These are phyloP conservation scores for Theileria annulata DNA, from an alignment of 169 alveolate species.

Conservation along the genomic window DNA sequence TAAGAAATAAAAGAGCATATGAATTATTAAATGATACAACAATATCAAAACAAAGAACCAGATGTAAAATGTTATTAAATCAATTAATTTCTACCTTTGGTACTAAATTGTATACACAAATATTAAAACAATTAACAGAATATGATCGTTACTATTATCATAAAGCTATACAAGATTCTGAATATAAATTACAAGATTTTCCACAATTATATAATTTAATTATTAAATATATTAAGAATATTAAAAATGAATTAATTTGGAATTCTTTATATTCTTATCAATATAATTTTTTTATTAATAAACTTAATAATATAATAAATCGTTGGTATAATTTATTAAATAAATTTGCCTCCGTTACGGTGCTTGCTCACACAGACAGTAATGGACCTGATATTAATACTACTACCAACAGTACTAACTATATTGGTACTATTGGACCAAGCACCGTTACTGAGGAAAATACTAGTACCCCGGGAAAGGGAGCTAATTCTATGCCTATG, in stretches of 20 bases:
- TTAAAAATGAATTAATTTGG: constrained; percentile 74
- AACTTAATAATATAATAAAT: constrained; percentile 59
- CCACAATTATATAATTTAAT: constrained; percentile 34
- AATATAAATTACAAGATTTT: constrained; percentile 46
- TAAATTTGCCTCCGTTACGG: too few relatives aligned
- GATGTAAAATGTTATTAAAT: constrained; percentile 61
- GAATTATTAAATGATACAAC: constrained; percentile 70
- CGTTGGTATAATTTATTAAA: constrained; percentile 69
- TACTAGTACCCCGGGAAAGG: too few relatives aligned
- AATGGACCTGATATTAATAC: too few relatives aligned
- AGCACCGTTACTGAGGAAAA: too few relatives aligned
- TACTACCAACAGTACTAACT: too few relatives aligned
- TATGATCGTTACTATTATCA: constrained; percentile 53
- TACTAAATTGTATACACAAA: constrained; percentile 38
- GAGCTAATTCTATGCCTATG: too few relatives aligned
- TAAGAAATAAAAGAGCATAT: constrained; percentile 76
- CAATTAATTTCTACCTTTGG: constrained; percentile 53
- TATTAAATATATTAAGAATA: constrained; percentile 60
- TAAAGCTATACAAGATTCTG: constrained; percentile 50
- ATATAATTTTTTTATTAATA: constrained; percentile 69
- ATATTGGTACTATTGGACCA: too few relatives aligned
- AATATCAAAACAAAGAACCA: constrained; percentile 63
- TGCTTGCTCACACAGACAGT: too few relatives aligned
- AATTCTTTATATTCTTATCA: constrained; percentile 72
- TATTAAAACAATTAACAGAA: constrained; percentile 46